Base-by-base conservation (phyloP, 179 eudicot genomes). In the Corrigiola litoralis region DNA sequence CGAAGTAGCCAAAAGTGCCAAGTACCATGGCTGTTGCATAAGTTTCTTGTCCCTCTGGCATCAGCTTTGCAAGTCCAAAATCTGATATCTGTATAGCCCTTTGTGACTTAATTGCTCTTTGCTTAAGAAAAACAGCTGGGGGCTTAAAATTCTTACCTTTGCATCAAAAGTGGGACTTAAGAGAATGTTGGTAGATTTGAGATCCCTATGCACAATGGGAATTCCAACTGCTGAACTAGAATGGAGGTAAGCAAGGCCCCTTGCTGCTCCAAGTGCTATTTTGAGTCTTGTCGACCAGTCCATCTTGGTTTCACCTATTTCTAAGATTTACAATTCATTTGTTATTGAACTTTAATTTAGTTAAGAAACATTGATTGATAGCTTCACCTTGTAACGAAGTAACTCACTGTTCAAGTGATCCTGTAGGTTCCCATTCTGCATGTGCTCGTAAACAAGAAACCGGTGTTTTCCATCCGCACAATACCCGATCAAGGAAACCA, bases 381-480 rank as follows among this genome's bases (percentile, higher is more conserved):
- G 16, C 10, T 28, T 63, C 18, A 34, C 23, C 25, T n/a, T 25
- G 4, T 38, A 17, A 4, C 50, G 37, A 52, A 38, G 61, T 29
- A 27, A 58, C 84, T 73, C 36, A 94, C 99, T 82, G 65, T 83
- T 94, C 41, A 90, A 69, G 70, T 86, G 92, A 80, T 94, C 99
- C 68, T 90, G 94, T 59, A 94, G 87, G 78, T 94, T 94, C 61
- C 96, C 96, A 33, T 83, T 86, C 50, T 70, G 87, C 99, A 94
- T 81, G 72, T 87, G 88, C 59, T 94, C 99, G 28, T 94, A 94
- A 5, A 94, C 99, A 40, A 94, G 82, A 61, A 94, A 94, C 57
- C 99, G 75, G 21, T 90, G 89, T 71, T 90, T 90, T 68, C 97
- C 92, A 63, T 94, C 99, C 28, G 99, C 99, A 63, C 99, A 94